Evolutionary conservation across 371 early-diverging fungal species (phyloP).

Genomic region (Coemansia sp.): DNA sequence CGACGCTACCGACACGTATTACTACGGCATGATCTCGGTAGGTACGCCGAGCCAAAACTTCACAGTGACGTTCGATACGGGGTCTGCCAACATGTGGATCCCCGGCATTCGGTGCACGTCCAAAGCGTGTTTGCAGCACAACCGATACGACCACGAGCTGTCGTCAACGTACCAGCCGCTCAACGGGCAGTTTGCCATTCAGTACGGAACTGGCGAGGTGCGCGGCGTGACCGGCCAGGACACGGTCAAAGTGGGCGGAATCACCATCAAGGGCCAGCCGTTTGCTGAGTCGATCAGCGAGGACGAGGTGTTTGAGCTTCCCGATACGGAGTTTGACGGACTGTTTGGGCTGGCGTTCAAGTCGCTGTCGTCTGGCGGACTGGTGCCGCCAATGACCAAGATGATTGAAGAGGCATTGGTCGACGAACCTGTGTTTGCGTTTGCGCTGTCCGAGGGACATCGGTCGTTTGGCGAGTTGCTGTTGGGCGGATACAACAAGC

Average conservation of each 20-base stretch:
- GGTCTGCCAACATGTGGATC: constrained; percentile 72
- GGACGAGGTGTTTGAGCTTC: constrained; percentile 59
- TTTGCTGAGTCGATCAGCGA: constrained; percentile 59
- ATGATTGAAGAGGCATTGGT: constrained; percentile 47
- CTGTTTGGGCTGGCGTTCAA: constrained; percentile 68
- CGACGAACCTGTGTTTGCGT: constrained; percentile 47
- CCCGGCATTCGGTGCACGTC: constrained; percentile 51
- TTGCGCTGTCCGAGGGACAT: constrained; percentile 53
- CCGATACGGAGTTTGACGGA: constrained; percentile 61
- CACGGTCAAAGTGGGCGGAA: constrained; percentile 52
- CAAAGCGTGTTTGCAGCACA: constrained; percentile 47
- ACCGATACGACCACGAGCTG: constrained; percentile 52
- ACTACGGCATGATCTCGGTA: constrained; percentile 59
- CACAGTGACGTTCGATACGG: constrained; percentile 72
- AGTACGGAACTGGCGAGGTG: constrained; percentile 66
- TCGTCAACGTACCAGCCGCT: constrained; percentile 54
- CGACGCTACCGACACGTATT: constrained; percentile 55
- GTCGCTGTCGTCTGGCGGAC: constrained; percentile 55
- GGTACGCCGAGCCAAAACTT: constrained; percentile 67
- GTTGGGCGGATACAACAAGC: constrained; percentile 64
- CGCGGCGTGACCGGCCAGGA: constrained; percentile 53
- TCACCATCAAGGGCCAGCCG: constrained; percentile 55
- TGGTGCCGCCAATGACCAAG: constrained; percentile 48
- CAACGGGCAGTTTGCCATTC: constrained; percentile 56
- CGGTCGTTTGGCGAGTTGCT: constrained; percentile 62